A percentile compares a stretch with the other conserved stretches of the same genome.
phyloP scores from a whole-genome alignment of 2,329 filamentous ascomycete genomes.

The Cadophora sp. region DNA sequence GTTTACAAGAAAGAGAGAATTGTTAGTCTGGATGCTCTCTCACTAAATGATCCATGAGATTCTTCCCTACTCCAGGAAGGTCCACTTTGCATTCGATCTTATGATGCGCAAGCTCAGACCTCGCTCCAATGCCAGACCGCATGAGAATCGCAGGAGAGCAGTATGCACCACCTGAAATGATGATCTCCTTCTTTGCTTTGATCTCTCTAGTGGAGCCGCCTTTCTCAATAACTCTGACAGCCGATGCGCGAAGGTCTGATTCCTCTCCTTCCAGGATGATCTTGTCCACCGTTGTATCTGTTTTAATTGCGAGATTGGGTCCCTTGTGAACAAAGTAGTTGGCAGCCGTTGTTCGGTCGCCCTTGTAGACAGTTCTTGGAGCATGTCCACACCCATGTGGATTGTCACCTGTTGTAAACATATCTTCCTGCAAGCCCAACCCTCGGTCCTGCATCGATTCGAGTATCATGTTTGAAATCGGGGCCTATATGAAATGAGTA shows the following conservation, averaged over 20 bases:
- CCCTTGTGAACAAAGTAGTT: slow-evolving; percentile 56
- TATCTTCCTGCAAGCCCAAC: slow-evolving; percentile 61
- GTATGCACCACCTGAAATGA: slow-evolving; percentile 55
- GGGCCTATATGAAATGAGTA: slow-evolving; percentile 39
- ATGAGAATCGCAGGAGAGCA: slow-evolving; percentile 56
- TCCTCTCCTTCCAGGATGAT: slow-evolving; percentile 52
- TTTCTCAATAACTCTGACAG: slow-evolving; percentile 52
- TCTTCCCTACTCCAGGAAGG: slow-evolving; percentile 67
- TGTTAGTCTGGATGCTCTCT: slow-evolving; percentile 21
- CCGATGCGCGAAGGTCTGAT: slow-evolving; percentile 52
- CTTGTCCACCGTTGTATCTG: slow-evolving; percentile 58
- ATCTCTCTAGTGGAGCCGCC: slow-evolving; percentile 49
- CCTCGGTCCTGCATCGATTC: slow-evolving; percentile 62
- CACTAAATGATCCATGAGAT: slow-evolving; percentile 64
- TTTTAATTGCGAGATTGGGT: slow-evolving; percentile 50
- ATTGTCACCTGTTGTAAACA: slow-evolving; percentile 61
- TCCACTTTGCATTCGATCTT: slow-evolving; percentile 60
- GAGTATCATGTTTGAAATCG: slow-evolving; percentile 61
- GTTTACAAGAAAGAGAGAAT: not conserved
- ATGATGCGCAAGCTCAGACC: slow-evolving; percentile 49
- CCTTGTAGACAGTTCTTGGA: slow-evolving; percentile 58
- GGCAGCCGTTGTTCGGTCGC: slow-evolving; percentile 58
- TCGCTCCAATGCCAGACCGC: slow-evolving; percentile 53
- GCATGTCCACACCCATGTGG: slow-evolving; percentile 63
- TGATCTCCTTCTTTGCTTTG: slow-evolving; percentile 54